Evolutionary conservation across 106 monocot genomes (phyloP).

Genomic region (Amphibolis antarctica): DNA sequence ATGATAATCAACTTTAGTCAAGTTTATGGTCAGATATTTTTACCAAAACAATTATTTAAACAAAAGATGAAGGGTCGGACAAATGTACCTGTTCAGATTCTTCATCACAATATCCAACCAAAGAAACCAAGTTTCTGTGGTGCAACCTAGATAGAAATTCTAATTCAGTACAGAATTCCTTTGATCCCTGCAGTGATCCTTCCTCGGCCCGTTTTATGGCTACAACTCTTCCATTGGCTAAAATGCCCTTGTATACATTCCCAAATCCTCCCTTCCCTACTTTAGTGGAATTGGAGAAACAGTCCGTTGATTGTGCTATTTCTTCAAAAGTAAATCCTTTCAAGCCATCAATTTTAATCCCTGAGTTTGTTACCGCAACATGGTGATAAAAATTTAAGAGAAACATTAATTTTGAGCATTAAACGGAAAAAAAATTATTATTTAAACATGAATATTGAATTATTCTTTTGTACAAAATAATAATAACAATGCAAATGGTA

Average conservation of each 20-base stretch:
- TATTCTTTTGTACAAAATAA: too few relatives aligned
- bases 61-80: not conserved
- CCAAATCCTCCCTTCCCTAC: conserved; percentile 78
- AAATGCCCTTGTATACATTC: conserved; percentile 54
- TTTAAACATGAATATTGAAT: too few relatives aligned
- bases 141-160: conserved; percentile 22
- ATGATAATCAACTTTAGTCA: too few relatives aligned
- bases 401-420: not conserved
- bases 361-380: conserved; percentile 9
- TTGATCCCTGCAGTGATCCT: conserved; percentile 66
- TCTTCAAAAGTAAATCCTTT: conserved; percentile 53
- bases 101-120: conserved; percentile 53
- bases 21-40: not conserved
- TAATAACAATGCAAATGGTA: too few relatives aligned
- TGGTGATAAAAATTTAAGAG: not conserved
- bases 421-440: not conserved
- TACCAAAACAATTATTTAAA: not conserved
- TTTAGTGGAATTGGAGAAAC: conserved; percentile 43
- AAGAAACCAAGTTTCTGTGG: conserved; percentile 20
- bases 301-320: conserved; percentile 41
- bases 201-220: conserved; percentile 71
- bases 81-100: conserved; percentile 54
- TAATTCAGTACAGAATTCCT: conserved; percentile 69
- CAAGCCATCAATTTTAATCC: conserved; percentile 42
- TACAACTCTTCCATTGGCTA: conserved; percentile 52